phyloP scores from a whole-genome alignment of 768 basidiomycete genomes.

The Tricholoma sp. region DNA sequence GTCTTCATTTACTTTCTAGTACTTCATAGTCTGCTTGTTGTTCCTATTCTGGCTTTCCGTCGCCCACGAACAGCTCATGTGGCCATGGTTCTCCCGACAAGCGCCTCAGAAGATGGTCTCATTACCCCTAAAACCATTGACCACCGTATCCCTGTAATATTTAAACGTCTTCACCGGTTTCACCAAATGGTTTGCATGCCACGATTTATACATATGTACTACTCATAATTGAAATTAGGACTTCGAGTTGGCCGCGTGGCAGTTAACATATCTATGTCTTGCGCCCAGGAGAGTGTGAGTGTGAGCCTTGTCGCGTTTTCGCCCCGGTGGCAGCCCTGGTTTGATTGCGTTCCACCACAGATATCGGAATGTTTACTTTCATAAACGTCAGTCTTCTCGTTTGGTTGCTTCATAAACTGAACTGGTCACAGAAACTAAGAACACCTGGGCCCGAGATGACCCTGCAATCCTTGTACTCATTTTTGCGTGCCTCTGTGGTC shows the following conservation, averaged over 20 bases:
- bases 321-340: not conserved
- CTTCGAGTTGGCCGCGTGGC: conserved; percentile 96
- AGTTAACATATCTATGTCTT: conserved; percentile 89
- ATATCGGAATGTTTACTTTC: conserved; percentile 96
- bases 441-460: conserved; percentile 97
- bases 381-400: conserved; percentile 66
- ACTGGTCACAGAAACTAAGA: conserved; percentile 76
- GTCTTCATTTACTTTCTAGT: not conserved
- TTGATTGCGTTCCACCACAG: conserved; percentile 33
- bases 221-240: conserved; percentile 50
- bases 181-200: conserved; percentile 74
- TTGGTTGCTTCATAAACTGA: not conserved
- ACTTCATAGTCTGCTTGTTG: not conserved
- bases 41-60: conserved; percentile 33
- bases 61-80: conserved; percentile 27
- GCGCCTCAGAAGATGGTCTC: conserved; percentile 36
- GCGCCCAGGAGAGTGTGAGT: conserved; percentile 86
- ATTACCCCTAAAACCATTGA: conserved; percentile 33
- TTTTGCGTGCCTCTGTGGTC: conserved; percentile 71
- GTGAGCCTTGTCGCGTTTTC: conserved; percentile 11
- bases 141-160: conserved; percentile 72
- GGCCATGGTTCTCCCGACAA: conserved; percentile 36
- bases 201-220: not conserved
- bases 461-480: conserved; percentile 92
- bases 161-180: conserved; percentile 73